These are phyloP conservation scores for Solanum ahanhuiri DNA, from an alignment of 257 asterid genomes.

Conservation along the genomic window DNA sequence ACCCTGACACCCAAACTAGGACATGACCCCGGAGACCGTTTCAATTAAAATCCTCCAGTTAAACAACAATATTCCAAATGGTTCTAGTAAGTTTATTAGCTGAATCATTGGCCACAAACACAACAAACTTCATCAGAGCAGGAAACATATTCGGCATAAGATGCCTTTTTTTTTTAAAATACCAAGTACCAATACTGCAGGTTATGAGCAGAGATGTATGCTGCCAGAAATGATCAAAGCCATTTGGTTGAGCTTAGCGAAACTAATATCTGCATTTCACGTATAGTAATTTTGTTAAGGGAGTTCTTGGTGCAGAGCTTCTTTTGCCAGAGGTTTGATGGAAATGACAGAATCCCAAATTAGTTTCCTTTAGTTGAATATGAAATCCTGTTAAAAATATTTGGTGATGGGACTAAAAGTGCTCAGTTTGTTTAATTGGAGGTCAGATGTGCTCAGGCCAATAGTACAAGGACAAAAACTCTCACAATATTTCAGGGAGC, in stretches of 20 bases:
- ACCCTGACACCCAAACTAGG: no score
- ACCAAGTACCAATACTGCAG: conserved; percentile 24
- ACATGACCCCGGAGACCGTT: no score
- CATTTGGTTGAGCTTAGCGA: conserved; percentile 2
- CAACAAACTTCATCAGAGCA: conserved; percentile 19
- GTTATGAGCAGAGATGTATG: conserved; percentile 15
- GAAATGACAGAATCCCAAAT: background rate
- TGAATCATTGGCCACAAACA: conserved; percentile 6
- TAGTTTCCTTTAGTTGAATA: background rate
- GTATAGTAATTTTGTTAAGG: background rate
- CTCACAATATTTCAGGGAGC: background rate
- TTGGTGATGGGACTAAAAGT: background rate
- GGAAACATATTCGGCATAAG: conserved; percentile 32
- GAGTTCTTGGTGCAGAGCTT: background rate
- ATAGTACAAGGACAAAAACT: background rate
- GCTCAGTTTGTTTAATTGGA: background rate
- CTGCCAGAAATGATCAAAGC: conserved; percentile 33
- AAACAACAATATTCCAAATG: no score
- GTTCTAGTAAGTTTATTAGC: no score
- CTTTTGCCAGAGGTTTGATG: background rate
- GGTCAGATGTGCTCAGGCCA: background rate
- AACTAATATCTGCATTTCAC: background rate
- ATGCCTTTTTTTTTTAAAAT: conserved; percentile 40
- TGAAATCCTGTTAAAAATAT: background rate
- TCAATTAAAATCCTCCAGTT: no score